These are phyloP conservation scores for Aspergillus diversus DNA, from an alignment of 495 filamentous ascomycete genomes.

Conservation along the genomic window DNA sequence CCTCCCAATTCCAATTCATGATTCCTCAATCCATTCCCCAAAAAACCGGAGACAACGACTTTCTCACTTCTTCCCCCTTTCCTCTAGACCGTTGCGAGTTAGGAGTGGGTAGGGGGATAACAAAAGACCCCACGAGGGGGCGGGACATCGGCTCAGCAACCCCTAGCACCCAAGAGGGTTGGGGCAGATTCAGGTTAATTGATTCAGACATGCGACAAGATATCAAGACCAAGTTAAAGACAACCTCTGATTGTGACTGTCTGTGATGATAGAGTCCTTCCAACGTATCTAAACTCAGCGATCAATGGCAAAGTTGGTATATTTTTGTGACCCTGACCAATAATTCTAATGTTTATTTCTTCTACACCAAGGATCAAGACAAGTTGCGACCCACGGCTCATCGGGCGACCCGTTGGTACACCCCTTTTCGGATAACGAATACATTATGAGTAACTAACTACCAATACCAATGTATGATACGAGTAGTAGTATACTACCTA, in stretches of 20 bases:
- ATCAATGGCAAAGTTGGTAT: not conserved
- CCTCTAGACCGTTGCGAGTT: not conserved
- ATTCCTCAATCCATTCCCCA: too few species aligned
- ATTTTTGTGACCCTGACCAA: not conserved
- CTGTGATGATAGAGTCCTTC: not conserved
- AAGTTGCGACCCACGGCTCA: not conserved
- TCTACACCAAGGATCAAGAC: not conserved
- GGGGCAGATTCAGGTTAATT: not conserved
- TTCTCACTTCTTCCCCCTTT: not conserved
- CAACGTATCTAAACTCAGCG: not conserved
- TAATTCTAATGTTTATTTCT: not conserved
- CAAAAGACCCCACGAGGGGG: slow-evolving; percentile 1
- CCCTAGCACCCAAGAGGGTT: not conserved
- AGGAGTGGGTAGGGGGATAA: not conserved
- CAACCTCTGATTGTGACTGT: not conserved
- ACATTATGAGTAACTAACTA: too few species aligned
- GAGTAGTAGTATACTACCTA: too few species aligned
- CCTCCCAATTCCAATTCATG: too few species aligned
- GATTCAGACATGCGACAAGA: not conserved
- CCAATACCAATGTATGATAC: not conserved
- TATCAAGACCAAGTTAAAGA: not conserved
- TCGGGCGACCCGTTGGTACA: slow-evolving; percentile 1
- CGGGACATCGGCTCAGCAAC: not conserved
- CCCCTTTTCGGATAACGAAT: not conserved
- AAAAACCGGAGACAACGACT: not conserved